A percentile compares a stretch with the other conserved stretches of the same genome.
Evolutionary conservation across 306 rosid species (phyloP).

Genomic region (Argentina anserina): DNA sequence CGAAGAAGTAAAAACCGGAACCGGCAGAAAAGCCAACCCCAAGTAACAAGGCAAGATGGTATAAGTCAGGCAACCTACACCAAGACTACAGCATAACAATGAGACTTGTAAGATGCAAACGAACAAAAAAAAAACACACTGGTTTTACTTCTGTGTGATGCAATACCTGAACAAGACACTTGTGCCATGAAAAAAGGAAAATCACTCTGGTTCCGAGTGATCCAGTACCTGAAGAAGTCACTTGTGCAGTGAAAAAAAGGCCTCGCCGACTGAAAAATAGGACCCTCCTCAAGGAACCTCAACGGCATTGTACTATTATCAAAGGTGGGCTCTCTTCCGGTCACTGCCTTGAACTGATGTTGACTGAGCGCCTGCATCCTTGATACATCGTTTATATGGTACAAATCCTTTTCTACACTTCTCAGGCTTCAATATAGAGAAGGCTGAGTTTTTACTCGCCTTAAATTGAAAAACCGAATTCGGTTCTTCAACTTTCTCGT

Average conservation of each 20-base stretch:
- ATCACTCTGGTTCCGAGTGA: neutral
- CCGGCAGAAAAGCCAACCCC: no score
- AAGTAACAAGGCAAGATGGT: no score
- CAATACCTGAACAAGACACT: neutral
- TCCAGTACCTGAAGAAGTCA: neutral
- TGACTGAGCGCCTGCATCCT: constrained; percentile 34
- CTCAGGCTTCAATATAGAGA: constrained; percentile 28
- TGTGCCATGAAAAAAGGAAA: neutral
- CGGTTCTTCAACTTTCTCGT: constrained; percentile 2
- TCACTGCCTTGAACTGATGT: constrained; percentile 34
- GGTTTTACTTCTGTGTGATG: neutral
- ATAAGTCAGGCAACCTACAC: no score
- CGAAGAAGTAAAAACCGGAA: no score
- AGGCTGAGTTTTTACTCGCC: constrained; percentile 31
- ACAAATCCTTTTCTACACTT: constrained; percentile 54
- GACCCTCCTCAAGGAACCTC: constrained; percentile 12
- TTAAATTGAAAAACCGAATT: constrained; percentile 14
- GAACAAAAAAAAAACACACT: neutral
- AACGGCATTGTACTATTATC: constrained; percentile 31
- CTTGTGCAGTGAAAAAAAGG: neutral
- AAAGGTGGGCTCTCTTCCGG: constrained; percentile 44
- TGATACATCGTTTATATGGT: constrained; percentile 65
- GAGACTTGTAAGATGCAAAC: neutral
- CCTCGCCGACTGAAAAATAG: neutral
- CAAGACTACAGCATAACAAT: neutral